Base-by-base conservation (phyloP, 352 stramenopile genomes). In the Phytophthora constricta region DNA sequence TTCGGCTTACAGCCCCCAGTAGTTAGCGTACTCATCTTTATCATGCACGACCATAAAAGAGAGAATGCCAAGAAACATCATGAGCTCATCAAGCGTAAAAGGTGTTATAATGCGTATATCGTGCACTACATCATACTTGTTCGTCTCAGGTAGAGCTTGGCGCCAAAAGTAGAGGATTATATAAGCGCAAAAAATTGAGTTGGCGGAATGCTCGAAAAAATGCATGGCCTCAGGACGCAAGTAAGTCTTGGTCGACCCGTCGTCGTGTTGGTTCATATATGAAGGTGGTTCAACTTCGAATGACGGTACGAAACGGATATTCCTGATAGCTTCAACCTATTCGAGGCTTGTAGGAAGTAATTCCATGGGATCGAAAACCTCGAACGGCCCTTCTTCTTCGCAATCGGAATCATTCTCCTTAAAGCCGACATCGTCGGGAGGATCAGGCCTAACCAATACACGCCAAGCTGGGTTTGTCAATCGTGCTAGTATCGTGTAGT, bases 171-270 rank as follows among this genome's bases (percentile, higher is more conserved):
- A n/a, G n/a, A n/a, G n/a, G n/a, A n/a, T n/a, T n/a, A n/a, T n/a
- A 33, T 58, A 69, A 4, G 61, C 19, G 11, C 63, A 54, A 34
- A 69, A 69, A 39, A 22, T 59, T 14, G 61, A 58, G 11, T 16
- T 46, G 11, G 46, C 53, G 1, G 51, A 62, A 37, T 62, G 45
- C 8, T 57, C 51, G 19, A 62, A 62, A 8, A 62, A 1, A 28
- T 62, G 20, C 4, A 27, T 49, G 23, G 31, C 58, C 33, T 68
- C 27, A 2, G 51, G 43, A 5, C 43, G 33, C 16, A 68, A 20
- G 27, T 41, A 39, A 1, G 33, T 58, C 22, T 14, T 31, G 3
- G 43, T 68, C 2, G 52, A 42, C 9, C 47, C 46, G 28, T 63
- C 52, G 14, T 2, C 16, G 34, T 68, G 52, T 10, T 39, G 2